phyloP scores from a whole-genome alignment of 257 asterid genomes.

The Ocimum tenuiflorum region DNA sequence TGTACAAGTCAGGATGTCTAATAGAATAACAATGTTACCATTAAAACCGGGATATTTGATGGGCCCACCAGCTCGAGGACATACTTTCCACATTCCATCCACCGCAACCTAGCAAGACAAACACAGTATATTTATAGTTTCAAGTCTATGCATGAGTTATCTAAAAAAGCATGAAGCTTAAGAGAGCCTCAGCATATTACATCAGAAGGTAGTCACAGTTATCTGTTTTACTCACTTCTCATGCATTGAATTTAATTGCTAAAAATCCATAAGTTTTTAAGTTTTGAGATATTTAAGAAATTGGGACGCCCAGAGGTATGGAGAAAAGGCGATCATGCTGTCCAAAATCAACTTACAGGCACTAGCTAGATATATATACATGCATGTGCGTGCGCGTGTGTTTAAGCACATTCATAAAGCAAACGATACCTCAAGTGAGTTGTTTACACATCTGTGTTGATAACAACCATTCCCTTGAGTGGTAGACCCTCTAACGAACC shows the following conservation, averaged over 20 bases:
- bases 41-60: constrained; percentile 72
- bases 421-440: constrained; percentile 60
- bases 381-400: neutral
- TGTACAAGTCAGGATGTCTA: neutral
- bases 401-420: neutral
- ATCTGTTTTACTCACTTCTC: neutral
- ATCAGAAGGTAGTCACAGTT: neutral
- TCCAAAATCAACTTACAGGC: neutral
- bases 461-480: constrained; percentile 92
- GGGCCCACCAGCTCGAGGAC: constrained; percentile 84
- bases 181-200: neutral
- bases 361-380: neutral
- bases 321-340: neutral
- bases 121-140: neutral
- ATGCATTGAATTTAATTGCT: neutral
- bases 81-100: constrained; percentile 73
- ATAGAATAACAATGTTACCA: constrained; percentile 33
- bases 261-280: neutral
- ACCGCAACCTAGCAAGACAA: constrained; percentile 64
- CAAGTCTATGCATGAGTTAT: neutral
- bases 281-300: neutral
- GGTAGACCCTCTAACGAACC: constrained; percentile 85
- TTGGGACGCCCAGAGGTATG: neutral
- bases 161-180: neutral
- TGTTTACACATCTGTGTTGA: constrained; percentile 72